These are phyloP conservation scores for Saccharomyces eubayanus DNA, from an alignment of 805 yeast genomes.

Conservation along the genomic window DNA sequence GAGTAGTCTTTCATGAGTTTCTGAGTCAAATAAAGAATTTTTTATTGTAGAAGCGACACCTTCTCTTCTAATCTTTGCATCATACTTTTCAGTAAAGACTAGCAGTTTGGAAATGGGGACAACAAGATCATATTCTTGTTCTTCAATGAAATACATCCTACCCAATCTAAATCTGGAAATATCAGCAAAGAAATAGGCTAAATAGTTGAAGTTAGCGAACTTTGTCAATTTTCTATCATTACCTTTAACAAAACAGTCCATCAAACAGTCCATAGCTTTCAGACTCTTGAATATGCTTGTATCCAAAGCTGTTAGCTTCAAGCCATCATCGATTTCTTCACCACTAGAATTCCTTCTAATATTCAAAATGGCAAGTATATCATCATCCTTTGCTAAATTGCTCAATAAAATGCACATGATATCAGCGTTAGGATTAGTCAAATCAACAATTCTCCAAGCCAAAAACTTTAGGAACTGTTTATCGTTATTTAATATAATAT, in stretches of 20 bases:
- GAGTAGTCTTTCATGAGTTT: constrained; percentile 52
- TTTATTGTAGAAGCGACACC: constrained; percentile 91
- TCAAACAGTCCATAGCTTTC: constrained; percentile 63
- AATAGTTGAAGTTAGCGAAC: constrained; percentile 69
- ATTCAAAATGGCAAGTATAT: constrained; percentile 45
- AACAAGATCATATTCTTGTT: constrained; percentile 64
- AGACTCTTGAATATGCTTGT: constrained; percentile 47
- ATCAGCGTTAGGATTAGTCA: constrained; percentile 63
- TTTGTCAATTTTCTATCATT: constrained; percentile 61
- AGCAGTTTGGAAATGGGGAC: constrained; percentile 75
- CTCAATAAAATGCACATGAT: constrained; percentile 76
- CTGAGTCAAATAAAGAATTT: constrained; percentile 75
- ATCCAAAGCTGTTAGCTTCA: constrained; percentile 29
- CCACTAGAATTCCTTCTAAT: constrained; percentile 25
- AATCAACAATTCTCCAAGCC: constrained; percentile 42
- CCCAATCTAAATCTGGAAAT: constrained; percentile 67
- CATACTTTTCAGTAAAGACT: constrained; percentile 76
- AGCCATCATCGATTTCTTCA: constrained; percentile 11
- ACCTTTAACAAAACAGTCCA: constrained; percentile 87
- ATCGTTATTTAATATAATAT: constrained; percentile 55
- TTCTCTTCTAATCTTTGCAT: constrained; percentile 71
- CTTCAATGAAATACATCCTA: constrained; percentile 67
- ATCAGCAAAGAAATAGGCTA: constrained; percentile 85
- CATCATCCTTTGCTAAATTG: constrained; percentile 74
- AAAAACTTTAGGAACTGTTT: constrained; percentile 42